phyloP scores from a whole-genome alignment of 2,329 filamentous ascomycete genomes.

The Pseudocercospora cruenta region DNA sequence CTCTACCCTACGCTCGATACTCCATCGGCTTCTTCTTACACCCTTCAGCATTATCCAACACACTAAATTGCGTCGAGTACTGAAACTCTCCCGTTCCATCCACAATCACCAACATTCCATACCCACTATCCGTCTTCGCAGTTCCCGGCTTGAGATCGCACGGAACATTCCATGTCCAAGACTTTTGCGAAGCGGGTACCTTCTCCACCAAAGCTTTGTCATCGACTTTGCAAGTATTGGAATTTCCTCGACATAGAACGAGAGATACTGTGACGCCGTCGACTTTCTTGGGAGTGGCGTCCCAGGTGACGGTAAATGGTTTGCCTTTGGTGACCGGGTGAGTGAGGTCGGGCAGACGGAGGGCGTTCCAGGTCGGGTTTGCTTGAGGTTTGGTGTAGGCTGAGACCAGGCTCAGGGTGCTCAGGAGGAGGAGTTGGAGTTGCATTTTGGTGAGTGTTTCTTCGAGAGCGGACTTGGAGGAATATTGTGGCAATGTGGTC shows the following conservation, averaged over 20 bases:
- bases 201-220: constrained; percentile 10
- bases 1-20: too few relatives aligned
- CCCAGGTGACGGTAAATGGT: constrained; percentile 19
- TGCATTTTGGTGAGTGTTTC: constrained; percentile 7
- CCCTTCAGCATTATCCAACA: constrained; percentile 8
- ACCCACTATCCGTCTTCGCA: constrained; percentile 12
- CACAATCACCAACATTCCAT: constrained; percentile 25
- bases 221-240: constrained; percentile 14
- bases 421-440: constrained; percentile 3
- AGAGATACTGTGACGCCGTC: constrained; percentile 14
- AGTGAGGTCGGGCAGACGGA: constrained; percentile 11
- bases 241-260: constrained; percentile 21
- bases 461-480: neutral
- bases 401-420: constrained; percentile 5
- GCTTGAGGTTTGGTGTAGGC: constrained; percentile 17
- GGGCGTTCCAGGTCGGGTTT: constrained; percentile 18
- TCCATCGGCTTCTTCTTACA: neutral
- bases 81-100: constrained; percentile 22
- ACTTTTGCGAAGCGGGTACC: neutral
- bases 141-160: constrained; percentile 14
- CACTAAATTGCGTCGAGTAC: constrained; percentile 24
- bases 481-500: neutral
- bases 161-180: constrained; percentile 19
- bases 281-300: neutral
- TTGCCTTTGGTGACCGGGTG: constrained; percentile 17